Evolutionary conservation across 1,284 basidiomycete species (phyloP).

Genomic region (Boletellus sp.): DNA sequence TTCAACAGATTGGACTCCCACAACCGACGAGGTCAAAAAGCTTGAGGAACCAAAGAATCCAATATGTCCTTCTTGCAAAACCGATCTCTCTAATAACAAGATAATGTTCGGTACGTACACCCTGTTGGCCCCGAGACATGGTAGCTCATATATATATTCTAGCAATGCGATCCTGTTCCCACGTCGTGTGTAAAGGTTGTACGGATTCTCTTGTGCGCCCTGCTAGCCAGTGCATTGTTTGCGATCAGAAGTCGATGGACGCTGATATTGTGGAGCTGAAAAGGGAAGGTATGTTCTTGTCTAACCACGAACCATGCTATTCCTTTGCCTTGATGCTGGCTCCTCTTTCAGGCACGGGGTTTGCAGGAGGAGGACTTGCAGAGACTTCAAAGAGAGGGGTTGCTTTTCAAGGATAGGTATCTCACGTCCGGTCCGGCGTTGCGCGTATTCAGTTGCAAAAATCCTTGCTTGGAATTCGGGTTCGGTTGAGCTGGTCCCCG

Average conservation of each 20-base stretch:
- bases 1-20: conserved; percentile 43
- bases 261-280: conserved; percentile 73
- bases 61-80: conserved; percentile 89
- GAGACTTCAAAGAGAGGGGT: conserved; percentile 72
- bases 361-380: conserved; percentile 87
- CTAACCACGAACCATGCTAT: not conserved
- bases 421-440: not conserved
- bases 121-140: not conserved
- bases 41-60: conserved; percentile 52
- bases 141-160: conserved; percentile 1
- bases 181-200: conserved; percentile 86
- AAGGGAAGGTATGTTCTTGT: conserved; percentile 64
- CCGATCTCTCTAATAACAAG: conserved; percentile 74
- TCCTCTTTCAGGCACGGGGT: conserved; percentile 68
- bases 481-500: not conserved
- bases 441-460: not conserved
- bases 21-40: conserved; percentile 37
- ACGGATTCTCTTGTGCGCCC: conserved; percentile 77
- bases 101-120: conserved; percentile 61
- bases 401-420: conserved; percentile 68
- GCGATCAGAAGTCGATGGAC: conserved; percentile 61
- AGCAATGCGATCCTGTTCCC: conserved; percentile 80
- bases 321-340: conserved; percentile 2
- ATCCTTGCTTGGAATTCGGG: not conserved
- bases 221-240: conserved; percentile 76